phyloP scores from a whole-genome alignment of 2,329 filamentous ascomycete genomes.

The Aspergillus sclerotialis region DNA sequence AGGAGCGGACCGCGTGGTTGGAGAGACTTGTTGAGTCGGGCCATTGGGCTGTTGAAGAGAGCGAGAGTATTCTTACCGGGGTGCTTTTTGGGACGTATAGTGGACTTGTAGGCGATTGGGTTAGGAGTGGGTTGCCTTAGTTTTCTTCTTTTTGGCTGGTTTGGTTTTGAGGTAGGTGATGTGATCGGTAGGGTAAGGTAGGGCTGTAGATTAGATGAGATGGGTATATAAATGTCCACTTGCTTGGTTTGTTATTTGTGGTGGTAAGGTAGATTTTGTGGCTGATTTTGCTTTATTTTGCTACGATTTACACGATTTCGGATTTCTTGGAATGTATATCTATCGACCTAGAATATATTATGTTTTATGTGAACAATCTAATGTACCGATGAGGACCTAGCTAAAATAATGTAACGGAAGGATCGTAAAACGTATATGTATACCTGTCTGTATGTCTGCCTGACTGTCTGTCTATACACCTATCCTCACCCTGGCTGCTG shows the following conservation, averaged over 20 bases:
- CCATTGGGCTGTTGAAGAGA: slow-evolving; percentile 72
- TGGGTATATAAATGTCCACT: not conserved
- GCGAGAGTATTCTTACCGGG: slow-evolving; percentile 68
- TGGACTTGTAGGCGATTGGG: slow-evolving; percentile 10
- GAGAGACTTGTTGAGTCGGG: slow-evolving; percentile 61
- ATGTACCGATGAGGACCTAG: not conserved
- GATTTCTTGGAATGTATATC: too few species aligned
- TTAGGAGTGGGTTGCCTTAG: slow-evolving; percentile 12
- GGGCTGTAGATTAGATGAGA: not conserved
- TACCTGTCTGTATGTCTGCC: too few species aligned
- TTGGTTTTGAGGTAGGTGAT: too few species aligned
- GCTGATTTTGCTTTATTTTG: too few species aligned
- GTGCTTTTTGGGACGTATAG: slow-evolving; percentile 66
- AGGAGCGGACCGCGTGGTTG: slow-evolving; percentile 64
- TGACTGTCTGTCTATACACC: slow-evolving; percentile 1
- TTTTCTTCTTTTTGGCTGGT: not conserved
- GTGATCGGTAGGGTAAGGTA: not conserved
- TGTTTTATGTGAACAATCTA: not conserved
- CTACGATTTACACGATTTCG: too few species aligned
- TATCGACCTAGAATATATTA: too few species aligned
- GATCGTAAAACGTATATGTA: too few species aligned
- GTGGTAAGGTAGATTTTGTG: too few species aligned
- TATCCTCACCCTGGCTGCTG: too few species aligned
- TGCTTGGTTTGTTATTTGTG: too few species aligned
- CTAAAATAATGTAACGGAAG: too few species aligned